These are phyloP conservation scores for Wickerhamiella domercqiae DNA, from an alignment of 805 yeast species.

Conservation along the genomic window DNA sequence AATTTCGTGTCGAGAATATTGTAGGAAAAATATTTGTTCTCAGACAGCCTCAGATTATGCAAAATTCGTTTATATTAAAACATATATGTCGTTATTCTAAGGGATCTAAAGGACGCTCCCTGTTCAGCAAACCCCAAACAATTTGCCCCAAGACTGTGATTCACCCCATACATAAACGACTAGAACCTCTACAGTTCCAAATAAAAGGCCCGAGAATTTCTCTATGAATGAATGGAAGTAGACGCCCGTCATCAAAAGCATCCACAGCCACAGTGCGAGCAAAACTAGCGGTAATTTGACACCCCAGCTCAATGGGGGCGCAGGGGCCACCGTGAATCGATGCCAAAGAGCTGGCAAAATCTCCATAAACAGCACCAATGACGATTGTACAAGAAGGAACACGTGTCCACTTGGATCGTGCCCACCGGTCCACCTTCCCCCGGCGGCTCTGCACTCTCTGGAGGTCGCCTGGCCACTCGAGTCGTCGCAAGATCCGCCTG, in stretches of 20 bases:
- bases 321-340: slow-evolving; percentile 3
- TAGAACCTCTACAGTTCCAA: slow-evolving; percentile 40
- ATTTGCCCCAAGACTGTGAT: not conserved
- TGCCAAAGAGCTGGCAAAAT: slow-evolving; percentile 27
- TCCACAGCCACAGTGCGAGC: slow-evolving; percentile 59
- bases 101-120: too few relatives aligned
- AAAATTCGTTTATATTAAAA: too few relatives aligned
- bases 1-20: too few relatives aligned
- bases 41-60: too few relatives aligned
- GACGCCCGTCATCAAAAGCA: slow-evolving; percentile 68
- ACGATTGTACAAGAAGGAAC: slow-evolving; percentile 55
- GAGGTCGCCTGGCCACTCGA: slow-evolving; percentile 4
- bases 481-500: slow-evolving; percentile 66
- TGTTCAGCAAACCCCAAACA: not conserved
- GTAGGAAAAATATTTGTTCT: too few relatives aligned
- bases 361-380: slow-evolving; percentile 54
- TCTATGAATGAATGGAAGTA: slow-evolving; percentile 74
- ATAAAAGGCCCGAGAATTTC: slow-evolving; percentile 52
- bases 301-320: slow-evolving; percentile 5
- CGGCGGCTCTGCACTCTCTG: slow-evolving; percentile 35
- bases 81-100: too few relatives aligned
- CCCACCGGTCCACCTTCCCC: slow-evolving; percentile 68
- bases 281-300: slow-evolving; percentile 25
- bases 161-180: slow-evolving; percentile 27
- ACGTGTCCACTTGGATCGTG: slow-evolving; percentile 96